Evolutionary conservation across 2,329 filamentous ascomycete genomes (phyloP).

Genomic region (Biscogniauxia mediterranea): DNA sequence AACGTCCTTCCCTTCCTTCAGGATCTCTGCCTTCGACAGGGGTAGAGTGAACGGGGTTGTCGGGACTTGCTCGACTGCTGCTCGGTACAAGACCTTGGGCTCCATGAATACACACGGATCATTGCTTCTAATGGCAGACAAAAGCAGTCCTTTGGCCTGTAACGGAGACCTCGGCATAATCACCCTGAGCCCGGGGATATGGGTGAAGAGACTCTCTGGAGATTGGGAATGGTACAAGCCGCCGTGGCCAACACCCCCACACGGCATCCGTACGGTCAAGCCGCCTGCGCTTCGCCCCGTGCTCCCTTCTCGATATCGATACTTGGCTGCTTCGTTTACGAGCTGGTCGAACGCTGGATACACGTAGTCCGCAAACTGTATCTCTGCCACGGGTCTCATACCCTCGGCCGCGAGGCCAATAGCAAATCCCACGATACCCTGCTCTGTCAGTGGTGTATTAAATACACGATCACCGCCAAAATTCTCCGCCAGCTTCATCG

Average conservation of each 20-base stretch:
- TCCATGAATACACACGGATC: conserved; percentile 94
- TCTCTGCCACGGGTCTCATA: conserved; percentile 89
- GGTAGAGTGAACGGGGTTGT: conserved; percentile 78
- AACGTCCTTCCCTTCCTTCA: conserved; percentile 76
- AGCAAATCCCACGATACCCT: conserved; percentile 91
- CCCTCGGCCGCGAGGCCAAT: conserved; percentile 88
- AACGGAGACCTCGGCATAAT: conserved; percentile 82
- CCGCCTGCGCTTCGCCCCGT: conserved; percentile 66
- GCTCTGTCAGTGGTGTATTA: conserved; percentile 92
- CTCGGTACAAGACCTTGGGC: conserved; percentile 88
- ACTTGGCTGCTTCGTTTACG: conserved; percentile 90
- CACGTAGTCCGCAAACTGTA: conserved; percentile 94
- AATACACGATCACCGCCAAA: conserved; percentile 90
- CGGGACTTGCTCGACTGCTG: conserved; percentile 88
- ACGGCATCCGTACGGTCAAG: conserved; percentile 86
- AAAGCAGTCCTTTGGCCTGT: conserved; percentile 84
- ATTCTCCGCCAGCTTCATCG: conserved; percentile 83
- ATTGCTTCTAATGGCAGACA: conserved; percentile 73
- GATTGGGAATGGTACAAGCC: conserved; percentile 86
- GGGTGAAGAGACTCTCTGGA: conserved; percentile 83
- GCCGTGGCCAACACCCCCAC: conserved; percentile 85
- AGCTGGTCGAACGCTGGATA: conserved; percentile 92
- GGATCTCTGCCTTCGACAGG: conserved; percentile 78
- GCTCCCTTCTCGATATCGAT: conserved; percentile 69
- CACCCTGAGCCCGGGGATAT: conserved; percentile 81